These are phyloP conservation scores for Bipolaris oryzae DNA, from an alignment of 2,329 filamentous ascomycete genomes.

Conservation along the genomic window DNA sequence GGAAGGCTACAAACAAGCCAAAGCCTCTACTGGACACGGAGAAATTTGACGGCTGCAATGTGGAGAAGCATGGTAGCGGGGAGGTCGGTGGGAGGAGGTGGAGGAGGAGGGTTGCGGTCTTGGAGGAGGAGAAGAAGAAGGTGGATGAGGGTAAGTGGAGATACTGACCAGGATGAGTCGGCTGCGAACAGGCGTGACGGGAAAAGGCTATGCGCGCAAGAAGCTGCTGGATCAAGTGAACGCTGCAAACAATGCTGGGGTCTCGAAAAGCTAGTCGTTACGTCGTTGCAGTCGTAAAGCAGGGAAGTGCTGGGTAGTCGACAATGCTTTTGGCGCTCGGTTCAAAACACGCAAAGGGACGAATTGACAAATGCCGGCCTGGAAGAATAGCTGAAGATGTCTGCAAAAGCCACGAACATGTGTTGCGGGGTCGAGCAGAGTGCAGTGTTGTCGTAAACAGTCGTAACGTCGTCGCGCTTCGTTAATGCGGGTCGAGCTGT, in stretches of 20 bases:
- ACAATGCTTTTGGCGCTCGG: constrained; percentile 41
- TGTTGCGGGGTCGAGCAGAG: constrained; percentile 23
- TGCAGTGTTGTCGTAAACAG: constrained; percentile 31
- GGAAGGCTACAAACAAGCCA: constrained; percentile 41
- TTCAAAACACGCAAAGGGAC: constrained; percentile 41
- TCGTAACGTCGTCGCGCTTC: constrained; percentile 44
- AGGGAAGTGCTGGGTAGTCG: constrained; percentile 22
- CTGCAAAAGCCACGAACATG: constrained; percentile 26
- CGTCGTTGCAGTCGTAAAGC: constrained; percentile 50
- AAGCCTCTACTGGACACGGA: constrained; percentile 17
- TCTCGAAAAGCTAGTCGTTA: constrained; percentile 49
- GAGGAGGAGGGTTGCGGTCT: no score
- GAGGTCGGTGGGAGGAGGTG: background rate
- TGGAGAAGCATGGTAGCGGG: constrained; percentile 2
- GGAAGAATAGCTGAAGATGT: constrained; percentile 35
- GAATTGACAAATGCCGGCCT: constrained; percentile 36
- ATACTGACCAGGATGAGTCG: constrained; percentile 29
- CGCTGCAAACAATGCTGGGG: constrained; percentile 50
- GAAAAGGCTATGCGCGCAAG: constrained; percentile 14
- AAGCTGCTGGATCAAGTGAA: constrained; percentile 35
- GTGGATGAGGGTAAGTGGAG: background rate
- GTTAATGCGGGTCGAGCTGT: constrained; percentile 42
- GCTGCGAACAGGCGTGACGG: constrained; percentile 18
- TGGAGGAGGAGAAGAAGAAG: background rate
- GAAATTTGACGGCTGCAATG: constrained; percentile 14